Conservation (phyloP, 495 filamentous ascomycete species). For the Immersiella caudata region DNA sequence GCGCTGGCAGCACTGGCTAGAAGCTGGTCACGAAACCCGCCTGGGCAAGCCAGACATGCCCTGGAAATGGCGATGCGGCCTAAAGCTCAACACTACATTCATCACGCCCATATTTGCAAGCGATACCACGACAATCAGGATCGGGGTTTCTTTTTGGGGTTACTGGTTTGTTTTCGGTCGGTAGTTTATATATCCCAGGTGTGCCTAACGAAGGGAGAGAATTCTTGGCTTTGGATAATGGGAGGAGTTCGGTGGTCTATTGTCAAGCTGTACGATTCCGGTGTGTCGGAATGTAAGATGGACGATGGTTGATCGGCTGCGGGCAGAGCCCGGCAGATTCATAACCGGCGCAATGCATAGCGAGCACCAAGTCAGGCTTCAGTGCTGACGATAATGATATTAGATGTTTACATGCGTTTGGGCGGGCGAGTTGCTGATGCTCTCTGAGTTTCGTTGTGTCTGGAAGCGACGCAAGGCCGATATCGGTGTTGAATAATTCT, state of each 20-base stretch:
- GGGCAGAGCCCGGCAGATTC: no score
- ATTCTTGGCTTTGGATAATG: not conserved
- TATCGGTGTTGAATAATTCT: not conserved
- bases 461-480: not conserved
- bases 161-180: not conserved
- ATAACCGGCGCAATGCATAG: no score
- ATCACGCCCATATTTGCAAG: no score
- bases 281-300: not conserved
- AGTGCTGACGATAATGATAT: not conserved
- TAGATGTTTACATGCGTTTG: not conserved
- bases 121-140: no score
- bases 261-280: not conserved
- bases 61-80: no score
- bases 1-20: not conserved
- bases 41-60: no score
- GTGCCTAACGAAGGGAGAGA: not conserved
- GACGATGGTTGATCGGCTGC: not conserved
- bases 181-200: not conserved
- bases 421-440: not conserved
- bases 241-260: not conserved
- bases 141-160: not conserved
- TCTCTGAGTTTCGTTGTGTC: not conserved
- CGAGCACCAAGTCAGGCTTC: not conserved
- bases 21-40: no score
- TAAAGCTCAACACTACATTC: no score